Conservation (phyloP, 2,329 filamentous ascomycete species). For the Mycosphaerella arachidis region DNA sequence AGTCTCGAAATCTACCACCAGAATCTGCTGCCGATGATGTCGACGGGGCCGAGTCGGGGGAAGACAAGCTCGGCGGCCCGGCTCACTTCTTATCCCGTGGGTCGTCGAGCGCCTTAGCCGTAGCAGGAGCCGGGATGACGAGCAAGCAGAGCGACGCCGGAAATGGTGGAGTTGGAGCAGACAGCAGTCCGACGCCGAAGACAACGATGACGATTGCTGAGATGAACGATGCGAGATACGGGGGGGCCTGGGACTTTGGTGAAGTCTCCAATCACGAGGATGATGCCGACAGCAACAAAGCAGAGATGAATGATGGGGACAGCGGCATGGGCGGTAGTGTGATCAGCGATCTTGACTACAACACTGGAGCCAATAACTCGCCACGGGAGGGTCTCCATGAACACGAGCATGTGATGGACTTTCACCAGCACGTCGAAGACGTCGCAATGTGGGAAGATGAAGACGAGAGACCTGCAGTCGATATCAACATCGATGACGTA, state of each 20-base stretch:
- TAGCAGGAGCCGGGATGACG: constrained; percentile 51
- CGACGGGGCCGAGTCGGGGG: constrained; percentile 59
- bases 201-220: constrained; percentile 17
- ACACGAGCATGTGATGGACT: neutral
- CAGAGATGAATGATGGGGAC: neutral
- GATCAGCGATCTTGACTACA: neutral
- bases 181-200: constrained; percentile 26
- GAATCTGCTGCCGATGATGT: constrained; percentile 41
- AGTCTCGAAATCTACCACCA: constrained; percentile 52
- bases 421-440: neutral
- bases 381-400: neutral
- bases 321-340: neutral
- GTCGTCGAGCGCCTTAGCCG: constrained; percentile 86
- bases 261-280: neutral
- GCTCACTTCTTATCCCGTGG: constrained; percentile 64
- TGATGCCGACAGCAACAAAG: neutral
- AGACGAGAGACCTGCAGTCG: neutral
- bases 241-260: neutral
- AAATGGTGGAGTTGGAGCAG: constrained; percentile 25
- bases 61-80: constrained; percentile 76
- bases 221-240: neutral
- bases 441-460: neutral
- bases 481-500: neutral
- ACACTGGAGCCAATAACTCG: constrained; percentile 1
- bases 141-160: constrained; percentile 13